Conservation (phyloP, 1,284 basidiomycete species). For the Thelephora terrestris region DNA sequence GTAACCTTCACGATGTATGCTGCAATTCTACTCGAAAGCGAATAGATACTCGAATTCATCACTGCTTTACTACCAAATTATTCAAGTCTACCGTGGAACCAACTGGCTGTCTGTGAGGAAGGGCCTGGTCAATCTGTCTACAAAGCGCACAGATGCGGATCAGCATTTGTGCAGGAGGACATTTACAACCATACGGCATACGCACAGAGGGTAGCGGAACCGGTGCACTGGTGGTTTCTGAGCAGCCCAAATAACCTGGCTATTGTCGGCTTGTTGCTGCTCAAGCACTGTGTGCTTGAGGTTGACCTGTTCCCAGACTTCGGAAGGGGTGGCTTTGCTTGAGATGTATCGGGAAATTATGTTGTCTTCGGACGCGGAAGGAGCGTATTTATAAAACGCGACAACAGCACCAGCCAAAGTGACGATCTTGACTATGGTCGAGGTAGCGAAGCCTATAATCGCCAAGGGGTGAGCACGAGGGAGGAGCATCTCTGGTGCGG, state of each 20-base stretch:
- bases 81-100: slow-evolving; percentile 35
- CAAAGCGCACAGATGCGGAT: not conserved
- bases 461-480: not conserved
- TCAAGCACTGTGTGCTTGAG: slow-evolving; percentile 45
- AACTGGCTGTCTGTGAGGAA: slow-evolving; percentile 39
- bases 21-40: too few species aligned
- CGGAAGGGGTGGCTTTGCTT: slow-evolving; percentile 36
- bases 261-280: slow-evolving; percentile 33
- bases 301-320: slow-evolving; percentile 43
- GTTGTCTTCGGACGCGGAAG: slow-evolving; percentile 44
- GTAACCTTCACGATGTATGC: too few species aligned
- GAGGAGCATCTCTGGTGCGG: not conserved
- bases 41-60: too few species aligned
- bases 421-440: slow-evolving; percentile 53
- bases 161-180: not conserved
- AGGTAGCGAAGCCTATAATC: slow-evolving; percentile 40
- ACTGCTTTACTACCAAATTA: slow-evolving; percentile 34
- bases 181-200: slow-evolving; percentile 11
- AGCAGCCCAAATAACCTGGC: slow-evolving; percentile 38
- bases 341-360: slow-evolving; percentile 55
- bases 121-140: slow-evolving; percentile 39
- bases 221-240: slow-evolving; percentile 44
- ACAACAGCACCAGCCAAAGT: slow-evolving; percentile 36
- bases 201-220: slow-evolving; percentile 62
- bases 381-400: slow-evolving; percentile 57